Base-by-base conservation (phyloP, 2,329 filamentous ascomycete genomes). In the Colletotrichum musicola region DNA sequence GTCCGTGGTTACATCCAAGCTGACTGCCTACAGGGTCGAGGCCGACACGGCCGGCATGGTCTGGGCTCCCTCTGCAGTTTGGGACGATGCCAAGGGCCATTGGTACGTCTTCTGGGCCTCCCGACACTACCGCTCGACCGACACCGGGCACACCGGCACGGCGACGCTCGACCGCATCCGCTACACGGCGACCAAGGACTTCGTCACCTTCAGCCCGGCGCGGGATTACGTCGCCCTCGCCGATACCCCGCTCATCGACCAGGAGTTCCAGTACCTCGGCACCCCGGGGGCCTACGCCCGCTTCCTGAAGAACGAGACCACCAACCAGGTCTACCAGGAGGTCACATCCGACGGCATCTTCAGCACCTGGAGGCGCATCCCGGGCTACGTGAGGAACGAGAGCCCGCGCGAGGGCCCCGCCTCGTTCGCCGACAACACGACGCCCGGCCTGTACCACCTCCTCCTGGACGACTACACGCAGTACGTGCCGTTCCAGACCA, bases 251-350 rank as follows among this genome's bases (percentile, higher is more conserved):
- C 74, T 87, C 44, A 87, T 87, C 67, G 85, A 87, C 68, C 80
- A 85, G 35, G 81, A 84, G 61, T 82, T 87, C 73, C 78, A 83
- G 35, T 75, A 80, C 20, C 75, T 86, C 0, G 83, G 81, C 44
- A 74, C 75, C 6, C 74, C 77, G 4, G 80, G 76, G 2, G 70
- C 76, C 10, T 87, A 82, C 51, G 81, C 79, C 0, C 81, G 85
- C 6, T 87, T 86, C 75, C 72, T 85, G 59, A 87, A 86, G 74
- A 84, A 86, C 71, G 84, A 86, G 72, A 81, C 81, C 0, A 80
- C 78, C 2, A 80, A 81, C 44, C 80, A 81, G n/a, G 81, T 87
- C 4, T 86, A 83, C 67, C 81, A 82, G 47, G 84, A 87, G 70
- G 77, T 78, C 9, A 81, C 79, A 1, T 79, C 80, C 0, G 76